phyloP scores from a whole-genome alignment of 106 monocot species.

The Allium fistulosum region DNA sequence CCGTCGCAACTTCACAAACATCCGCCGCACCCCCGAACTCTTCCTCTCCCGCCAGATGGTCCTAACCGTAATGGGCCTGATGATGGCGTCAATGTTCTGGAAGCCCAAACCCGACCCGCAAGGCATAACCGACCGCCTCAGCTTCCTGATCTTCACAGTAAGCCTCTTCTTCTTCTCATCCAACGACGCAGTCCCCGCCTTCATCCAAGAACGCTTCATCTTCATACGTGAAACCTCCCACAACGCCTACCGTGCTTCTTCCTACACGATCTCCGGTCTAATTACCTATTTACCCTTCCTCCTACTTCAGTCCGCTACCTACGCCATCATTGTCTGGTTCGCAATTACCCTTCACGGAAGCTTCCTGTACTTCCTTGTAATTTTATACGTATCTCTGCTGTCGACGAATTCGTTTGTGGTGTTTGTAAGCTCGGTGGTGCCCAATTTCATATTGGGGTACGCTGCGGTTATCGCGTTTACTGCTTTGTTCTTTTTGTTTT shows the following conservation, averaged over 20 bases:
- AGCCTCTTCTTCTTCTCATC: slow-evolving; percentile 44
- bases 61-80: slow-evolving; percentile 34
- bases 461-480: slow-evolving; percentile 39
- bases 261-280: slow-evolving; percentile 30
- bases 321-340: slow-evolving; percentile 29
- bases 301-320: slow-evolving; percentile 22
- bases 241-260: slow-evolving; percentile 40
- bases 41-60: slow-evolving; percentile 48
- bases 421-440: slow-evolving; percentile 39
- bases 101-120: slow-evolving; percentile 26
- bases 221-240: slow-evolving; percentile 45
- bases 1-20: slow-evolving; percentile 47
- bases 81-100: slow-evolving; percentile 47
- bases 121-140: slow-evolving; percentile 34
- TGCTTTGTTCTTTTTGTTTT: slow-evolving; percentile 37
- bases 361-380: slow-evolving; percentile 31
- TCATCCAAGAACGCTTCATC: slow-evolving; percentile 51
- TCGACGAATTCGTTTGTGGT: slow-evolving; percentile 45
- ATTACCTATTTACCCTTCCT: slow-evolving; percentile 38
- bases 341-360: slow-evolving; percentile 19
- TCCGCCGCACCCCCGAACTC: slow-evolving; percentile 46
- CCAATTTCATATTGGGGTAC: slow-evolving; percentile 40
- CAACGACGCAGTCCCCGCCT: slow-evolving; percentile 39
- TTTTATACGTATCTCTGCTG: slow-evolving; percentile 28
- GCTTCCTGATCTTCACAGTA: slow-evolving; percentile 49